Evolutionary conservation across 75 land plant species (phyloP).

Genomic region (Pseudotsuga menziesii): DNA sequence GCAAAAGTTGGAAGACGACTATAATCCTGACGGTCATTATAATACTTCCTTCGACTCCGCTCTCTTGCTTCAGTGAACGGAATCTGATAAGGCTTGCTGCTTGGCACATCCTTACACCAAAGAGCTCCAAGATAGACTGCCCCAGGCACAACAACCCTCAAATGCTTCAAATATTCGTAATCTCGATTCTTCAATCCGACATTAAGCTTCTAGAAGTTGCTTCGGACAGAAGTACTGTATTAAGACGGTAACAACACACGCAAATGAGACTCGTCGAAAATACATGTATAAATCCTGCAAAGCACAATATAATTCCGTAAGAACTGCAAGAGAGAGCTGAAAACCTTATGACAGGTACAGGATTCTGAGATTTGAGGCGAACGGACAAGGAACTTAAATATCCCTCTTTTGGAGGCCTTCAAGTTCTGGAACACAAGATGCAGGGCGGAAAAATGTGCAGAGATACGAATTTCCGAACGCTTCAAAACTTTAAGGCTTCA

Average conservation of each 20-base stretch:
- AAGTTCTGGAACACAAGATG: no score
- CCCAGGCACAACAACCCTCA: background rate
- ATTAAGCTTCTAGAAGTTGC: background rate
- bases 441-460: no score
- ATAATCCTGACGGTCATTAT: conserved; percentile 41
- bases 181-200: background rate
- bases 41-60: conserved; percentile 23
- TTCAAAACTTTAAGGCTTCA: background rate
- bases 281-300: background rate
- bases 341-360: no score
- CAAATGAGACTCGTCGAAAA: background rate
- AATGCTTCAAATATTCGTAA: background rate
- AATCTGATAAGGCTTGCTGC: conserved; percentile 32
- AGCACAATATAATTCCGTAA: no score
- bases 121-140: background rate
- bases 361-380: no score
- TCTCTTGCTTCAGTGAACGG: conserved; percentile 25
- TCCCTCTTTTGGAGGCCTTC: no score
- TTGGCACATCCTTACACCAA: conserved; percentile 49
- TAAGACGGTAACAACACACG: background rate
- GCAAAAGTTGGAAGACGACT: conserved; percentile 35
- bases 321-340: no score
- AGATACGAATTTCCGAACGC: background rate
- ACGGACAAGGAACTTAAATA: no score
- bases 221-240: background rate